Evolutionary conservation across 2,329 filamentous ascomycete genomes (phyloP).

Genomic region (Coniochaeta sp.): DNA sequence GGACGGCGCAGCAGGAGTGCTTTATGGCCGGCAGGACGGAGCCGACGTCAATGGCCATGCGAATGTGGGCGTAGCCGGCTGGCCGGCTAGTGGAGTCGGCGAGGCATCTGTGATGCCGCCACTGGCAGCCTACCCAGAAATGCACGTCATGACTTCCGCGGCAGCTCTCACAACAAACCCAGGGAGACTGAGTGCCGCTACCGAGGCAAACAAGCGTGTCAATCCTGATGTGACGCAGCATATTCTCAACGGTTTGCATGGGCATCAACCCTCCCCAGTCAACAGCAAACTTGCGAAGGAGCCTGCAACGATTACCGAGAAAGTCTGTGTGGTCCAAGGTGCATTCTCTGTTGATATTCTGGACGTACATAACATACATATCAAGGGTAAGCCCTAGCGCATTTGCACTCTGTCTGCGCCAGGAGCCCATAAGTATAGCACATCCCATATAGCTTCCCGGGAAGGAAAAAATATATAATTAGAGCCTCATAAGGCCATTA

Average conservation of each 20-base stretch:
- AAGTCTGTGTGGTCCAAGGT: neutral
- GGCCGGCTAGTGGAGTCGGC: neutral
- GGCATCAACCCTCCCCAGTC: too few relatives aligned
- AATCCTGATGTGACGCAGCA: neutral
- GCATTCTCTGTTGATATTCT: neutral
- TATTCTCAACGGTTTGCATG: neutral
- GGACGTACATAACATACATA: neutral
- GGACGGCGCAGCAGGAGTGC: neutral
- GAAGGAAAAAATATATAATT: neutral
- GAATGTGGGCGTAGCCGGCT: neutral
- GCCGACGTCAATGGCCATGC: neutral
- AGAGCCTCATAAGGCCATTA: neutral
- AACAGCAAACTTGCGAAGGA: neutral
- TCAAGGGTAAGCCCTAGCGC: neutral
- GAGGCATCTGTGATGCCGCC: neutral
- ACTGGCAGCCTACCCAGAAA: neutral
- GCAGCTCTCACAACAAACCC: neutral
- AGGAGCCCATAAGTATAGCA: neutral
- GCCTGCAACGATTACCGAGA: too few relatives aligned
- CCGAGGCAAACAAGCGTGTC: neutral
- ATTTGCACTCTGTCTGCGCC: neutral
- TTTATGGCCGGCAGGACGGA: neutral
- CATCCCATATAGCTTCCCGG: neutral
- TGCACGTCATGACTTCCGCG: neutral
- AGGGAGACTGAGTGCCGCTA: too few relatives aligned